A percentile compares a stretch with the other conserved stretches of the same genome.
Conservation (phyloP, 345 rosid genomes). For the Mallotus nudiflorus region DNA sequence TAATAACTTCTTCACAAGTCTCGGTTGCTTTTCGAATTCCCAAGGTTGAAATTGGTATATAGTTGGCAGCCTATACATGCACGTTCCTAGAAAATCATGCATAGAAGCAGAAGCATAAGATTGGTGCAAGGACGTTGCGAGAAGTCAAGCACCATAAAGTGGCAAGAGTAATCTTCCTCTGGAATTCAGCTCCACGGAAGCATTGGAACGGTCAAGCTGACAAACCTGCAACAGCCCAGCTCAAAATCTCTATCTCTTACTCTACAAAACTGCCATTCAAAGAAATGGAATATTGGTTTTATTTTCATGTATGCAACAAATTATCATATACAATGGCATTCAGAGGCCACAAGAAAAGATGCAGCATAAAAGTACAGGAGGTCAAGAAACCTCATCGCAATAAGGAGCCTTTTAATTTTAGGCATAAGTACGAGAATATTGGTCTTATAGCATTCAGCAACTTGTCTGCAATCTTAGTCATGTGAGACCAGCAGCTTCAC, state of each 20-base stretch:
- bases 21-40: conserved; percentile 6
- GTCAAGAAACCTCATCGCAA: background rate
- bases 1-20: conserved; percentile 14
- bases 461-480: background rate
- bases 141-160: background rate
- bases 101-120: background rate
- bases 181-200: too few relatives aligned
- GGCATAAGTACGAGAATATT: background rate
- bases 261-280: background rate
- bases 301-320: background rate
- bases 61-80: conserved; percentile 9
- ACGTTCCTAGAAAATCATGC: conserved; percentile 10
- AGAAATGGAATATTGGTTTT: background rate
- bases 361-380: background rate
- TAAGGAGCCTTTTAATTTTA: background rate
- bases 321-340: background rate
- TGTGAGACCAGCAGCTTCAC: background rate
- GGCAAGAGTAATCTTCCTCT: background rate
- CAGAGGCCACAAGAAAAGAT: too few relatives aligned
- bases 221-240: too few relatives aligned
- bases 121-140: background rate
- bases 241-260: background rate
- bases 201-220: too few relatives aligned
- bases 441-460: background rate
- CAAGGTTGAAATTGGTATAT: background rate